phyloP scores from a whole-genome alignment of 2,329 filamentous ascomycete species.

The Xylariaceae sp. region DNA sequence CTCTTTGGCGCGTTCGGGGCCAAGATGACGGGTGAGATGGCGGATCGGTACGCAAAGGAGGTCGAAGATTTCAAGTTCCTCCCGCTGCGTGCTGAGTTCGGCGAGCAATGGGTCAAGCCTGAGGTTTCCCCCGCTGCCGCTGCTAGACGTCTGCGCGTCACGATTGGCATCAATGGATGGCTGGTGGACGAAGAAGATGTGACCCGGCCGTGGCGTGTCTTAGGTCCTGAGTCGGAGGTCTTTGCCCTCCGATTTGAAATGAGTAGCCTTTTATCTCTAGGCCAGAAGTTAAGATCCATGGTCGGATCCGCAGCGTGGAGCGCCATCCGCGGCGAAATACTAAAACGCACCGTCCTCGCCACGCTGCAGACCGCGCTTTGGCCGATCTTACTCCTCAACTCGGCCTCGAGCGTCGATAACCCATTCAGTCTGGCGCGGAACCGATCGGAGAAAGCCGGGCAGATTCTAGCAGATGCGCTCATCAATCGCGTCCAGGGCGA shows the following conservation, averaged over 20 bases:
- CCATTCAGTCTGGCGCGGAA: constrained; percentile 75
- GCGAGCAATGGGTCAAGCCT: constrained; percentile 29
- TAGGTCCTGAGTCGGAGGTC: constrained; percentile 68
- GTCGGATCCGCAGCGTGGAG: constrained; percentile 73
- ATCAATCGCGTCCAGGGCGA: constrained; percentile 67
- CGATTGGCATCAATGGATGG: constrained; percentile 87
- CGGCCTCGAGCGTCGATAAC: constrained; percentile 71
- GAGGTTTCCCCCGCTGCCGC: constrained; percentile 22
- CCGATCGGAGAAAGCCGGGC: constrained; percentile 74
- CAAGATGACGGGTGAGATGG: constrained; percentile 73
- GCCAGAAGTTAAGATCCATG: constrained; percentile 66
- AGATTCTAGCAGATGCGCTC: constrained; percentile 65
- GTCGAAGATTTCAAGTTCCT: constrained; percentile 80
- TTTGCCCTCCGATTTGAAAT: constrained; percentile 86
- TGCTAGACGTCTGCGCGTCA: constrained; percentile 64
- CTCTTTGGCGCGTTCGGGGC: constrained; percentile 88
- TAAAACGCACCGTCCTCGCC: constrained; percentile 67
- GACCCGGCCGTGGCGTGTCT: constrained; percentile 71
- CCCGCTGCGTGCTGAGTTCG: constrained; percentile 56
- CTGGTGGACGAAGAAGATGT: constrained; percentile 71
- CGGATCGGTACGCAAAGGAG: constrained; percentile 82
- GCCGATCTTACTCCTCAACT: constrained; percentile 63
- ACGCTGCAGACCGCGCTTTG: constrained; percentile 66
- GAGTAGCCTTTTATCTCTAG: constrained; percentile 70
- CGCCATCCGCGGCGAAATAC: constrained; percentile 68